phyloP scores from a whole-genome alignment of 2,329 filamentous ascomycete genomes.

The Hymenotorrendiella dingleyae region DNA sequence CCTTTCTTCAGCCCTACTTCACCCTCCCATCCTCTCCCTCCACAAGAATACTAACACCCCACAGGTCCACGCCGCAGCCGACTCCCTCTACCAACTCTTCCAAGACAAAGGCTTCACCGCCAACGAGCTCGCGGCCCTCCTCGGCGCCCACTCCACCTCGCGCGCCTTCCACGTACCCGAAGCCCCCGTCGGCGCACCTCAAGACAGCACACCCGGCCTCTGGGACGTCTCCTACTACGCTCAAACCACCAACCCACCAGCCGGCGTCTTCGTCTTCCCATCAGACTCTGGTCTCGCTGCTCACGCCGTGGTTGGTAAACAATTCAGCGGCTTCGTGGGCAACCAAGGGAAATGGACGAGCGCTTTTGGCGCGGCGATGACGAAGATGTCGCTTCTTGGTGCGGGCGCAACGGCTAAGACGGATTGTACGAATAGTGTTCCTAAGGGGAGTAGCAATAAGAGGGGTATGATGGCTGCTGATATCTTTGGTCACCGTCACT shows the following conservation, averaged over 20 bases:
- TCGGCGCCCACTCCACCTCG: conserved; percentile 33
- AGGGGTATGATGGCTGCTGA: not conserved
- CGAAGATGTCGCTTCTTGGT: conserved; percentile 14
- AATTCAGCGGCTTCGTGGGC: conserved; percentile 32
- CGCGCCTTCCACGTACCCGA: conserved; percentile 28
- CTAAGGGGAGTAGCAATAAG: conserved; percentile 2
- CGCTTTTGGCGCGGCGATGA: conserved; percentile 1
- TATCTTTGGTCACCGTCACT: no score
- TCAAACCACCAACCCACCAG: conserved; percentile 28
- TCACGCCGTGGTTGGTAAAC: conserved; percentile 60
- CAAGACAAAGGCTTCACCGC: conserved; percentile 33
- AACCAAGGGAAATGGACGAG: conserved; percentile 23
- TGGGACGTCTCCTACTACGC: conserved; percentile 35
- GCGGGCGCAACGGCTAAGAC: conserved; percentile 4
- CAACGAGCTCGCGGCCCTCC: conserved; percentile 32
- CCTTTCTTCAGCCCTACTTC: no score
- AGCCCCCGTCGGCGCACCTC: conserved; percentile 21
- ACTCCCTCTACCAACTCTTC: conserved; percentile 28
- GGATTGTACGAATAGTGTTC: conserved; percentile 14
- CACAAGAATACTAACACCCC: no score
- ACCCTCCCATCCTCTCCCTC: no score
- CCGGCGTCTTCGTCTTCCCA: conserved; percentile 65
- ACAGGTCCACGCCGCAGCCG: not conserved
- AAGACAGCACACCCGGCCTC: conserved; percentile 32
- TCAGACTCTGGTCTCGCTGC: conserved; percentile 88